Base-by-base conservation (phyloP, 148 eudicot species). In the Chenopodium album region DNA sequence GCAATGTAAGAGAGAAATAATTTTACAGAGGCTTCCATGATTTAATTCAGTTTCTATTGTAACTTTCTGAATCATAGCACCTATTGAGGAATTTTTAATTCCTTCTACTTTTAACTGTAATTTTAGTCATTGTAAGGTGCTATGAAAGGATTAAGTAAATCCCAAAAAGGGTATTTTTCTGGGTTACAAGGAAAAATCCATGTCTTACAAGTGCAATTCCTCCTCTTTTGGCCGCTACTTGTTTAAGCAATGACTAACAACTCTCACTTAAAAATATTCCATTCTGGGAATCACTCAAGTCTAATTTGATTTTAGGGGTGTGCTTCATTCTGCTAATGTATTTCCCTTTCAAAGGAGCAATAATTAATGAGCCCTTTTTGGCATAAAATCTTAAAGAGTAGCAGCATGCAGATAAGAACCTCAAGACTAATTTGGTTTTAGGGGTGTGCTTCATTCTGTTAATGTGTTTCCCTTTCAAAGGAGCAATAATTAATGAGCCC, bases 401-500 rank as follows among this genome's bases (percentile, higher is more conserved):
- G 60, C 72, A 84, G 70, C 76, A 84, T 52, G 80, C 78, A 78
- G 91, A 28, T 28, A 28, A 28, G 29, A 28, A 28, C 29, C 6
- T 75, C 34, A 37, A 76, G 54, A 54, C 4, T 34, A 31, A n/a
- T 47, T 66, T 16, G n/a, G 16, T 46, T 75, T 54, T 52, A 29
- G 37, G 66, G 79, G 28, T 44, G 31, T 54, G 32, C 76, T 31
- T 56, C 22, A 71, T 54, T 80, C 34, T 32, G 19, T 29, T 17
- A 56, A 34, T n/a, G 9, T 12, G 26, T 68, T 20, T 67, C 74
- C 44, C 78, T 73, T 32, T 77, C 87, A 74, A 81, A 47, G 66
- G 76, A 73, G 79, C 75, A 81, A 81, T 85, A 66, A 78, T 78
- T 67, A 68, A 73, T 81, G 82, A 81, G 84, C 59, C 68, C 84